phyloP scores from a whole-genome alignment of 106 monocot genomes.

The Acorus gramineus region DNA sequence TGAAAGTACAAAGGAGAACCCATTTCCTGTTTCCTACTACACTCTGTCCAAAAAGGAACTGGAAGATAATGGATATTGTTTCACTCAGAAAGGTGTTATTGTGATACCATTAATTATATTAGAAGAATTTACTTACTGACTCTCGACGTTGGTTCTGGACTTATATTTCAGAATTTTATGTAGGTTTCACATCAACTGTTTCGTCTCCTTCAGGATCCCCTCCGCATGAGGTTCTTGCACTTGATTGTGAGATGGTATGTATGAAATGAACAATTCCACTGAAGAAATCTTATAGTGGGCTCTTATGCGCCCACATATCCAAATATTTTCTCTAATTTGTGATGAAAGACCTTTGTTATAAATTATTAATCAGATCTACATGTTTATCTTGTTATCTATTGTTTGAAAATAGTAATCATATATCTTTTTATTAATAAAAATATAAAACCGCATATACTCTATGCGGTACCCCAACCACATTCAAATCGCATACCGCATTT shows the following conservation, averaged over 20 bases:
- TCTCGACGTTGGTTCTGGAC: not conserved
- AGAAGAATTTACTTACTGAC: not conserved
- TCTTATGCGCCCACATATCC: too few relatives aligned
- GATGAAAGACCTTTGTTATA: too few relatives aligned
- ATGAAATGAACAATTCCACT: not conserved
- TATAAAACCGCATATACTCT: too few relatives aligned
- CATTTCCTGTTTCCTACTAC: slow-evolving; percentile 77
- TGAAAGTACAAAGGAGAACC: slow-evolving; percentile 35
- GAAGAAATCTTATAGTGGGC: too few relatives aligned
- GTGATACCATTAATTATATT: not conserved
- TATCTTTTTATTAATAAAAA: too few relatives aligned
- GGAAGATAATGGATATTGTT: slow-evolving; percentile 82
- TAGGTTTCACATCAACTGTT: slow-evolving; percentile 59
- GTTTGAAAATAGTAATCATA: too few relatives aligned
- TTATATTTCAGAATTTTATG: slow-evolving; percentile 11
- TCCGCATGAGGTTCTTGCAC: slow-evolving; percentile 50
- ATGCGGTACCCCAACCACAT: too few relatives aligned
- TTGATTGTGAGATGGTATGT: slow-evolving; percentile 98
- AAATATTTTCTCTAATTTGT: too few relatives aligned
- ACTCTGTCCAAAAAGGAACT: slow-evolving; percentile 69
- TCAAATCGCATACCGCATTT: too few relatives aligned
- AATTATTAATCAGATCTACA: too few relatives aligned
- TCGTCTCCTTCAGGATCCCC: slow-evolving; percentile 47
- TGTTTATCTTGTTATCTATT: too few relatives aligned
- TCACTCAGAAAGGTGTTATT: slow-evolving; percentile 40